These are phyloP conservation scores for Chloris gayana DNA, from an alignment of 176 grass and related monocot genomes.

Conservation along the genomic window DNA sequence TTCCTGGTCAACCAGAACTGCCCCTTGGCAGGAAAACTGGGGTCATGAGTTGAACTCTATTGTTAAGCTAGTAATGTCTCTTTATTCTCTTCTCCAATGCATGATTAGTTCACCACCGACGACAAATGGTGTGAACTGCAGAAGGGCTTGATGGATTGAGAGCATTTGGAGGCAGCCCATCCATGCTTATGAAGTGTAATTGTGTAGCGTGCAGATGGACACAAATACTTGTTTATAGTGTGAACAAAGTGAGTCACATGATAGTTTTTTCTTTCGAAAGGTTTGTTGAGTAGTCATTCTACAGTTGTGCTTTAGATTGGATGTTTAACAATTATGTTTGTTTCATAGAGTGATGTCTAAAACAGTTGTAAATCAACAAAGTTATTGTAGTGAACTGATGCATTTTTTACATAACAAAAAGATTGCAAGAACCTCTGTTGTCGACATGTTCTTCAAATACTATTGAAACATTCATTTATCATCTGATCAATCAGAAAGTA, in stretches of 20 bases:
- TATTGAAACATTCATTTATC: too few species aligned
- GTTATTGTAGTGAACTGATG: background rate
- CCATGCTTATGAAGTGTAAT: background rate
- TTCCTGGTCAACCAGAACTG: conserved; percentile 68
- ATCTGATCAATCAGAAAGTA: too few species aligned
- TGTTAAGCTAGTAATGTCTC: background rate
- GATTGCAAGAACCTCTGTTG: too few species aligned
- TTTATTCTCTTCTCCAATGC: background rate
- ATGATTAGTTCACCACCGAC: background rate
- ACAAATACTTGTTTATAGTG: background rate
- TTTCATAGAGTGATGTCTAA: background rate
- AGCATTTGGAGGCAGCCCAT: background rate
- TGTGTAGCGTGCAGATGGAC: background rate
- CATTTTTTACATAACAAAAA: too few species aligned
- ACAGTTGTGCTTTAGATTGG: background rate
- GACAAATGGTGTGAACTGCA: background rate
- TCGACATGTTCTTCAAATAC: too few species aligned
- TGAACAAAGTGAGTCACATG: background rate
- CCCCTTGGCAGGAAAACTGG: background rate
- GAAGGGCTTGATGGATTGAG: background rate
- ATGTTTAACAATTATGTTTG: background rate
- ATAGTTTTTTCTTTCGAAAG: background rate
- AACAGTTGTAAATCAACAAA: background rate
- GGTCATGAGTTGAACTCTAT: background rate
- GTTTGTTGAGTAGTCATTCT: background rate